Evolutionary conservation across 1,284 basidiomycete genomes (phyloP).

Genomic region (Grifola frondosa): DNA sequence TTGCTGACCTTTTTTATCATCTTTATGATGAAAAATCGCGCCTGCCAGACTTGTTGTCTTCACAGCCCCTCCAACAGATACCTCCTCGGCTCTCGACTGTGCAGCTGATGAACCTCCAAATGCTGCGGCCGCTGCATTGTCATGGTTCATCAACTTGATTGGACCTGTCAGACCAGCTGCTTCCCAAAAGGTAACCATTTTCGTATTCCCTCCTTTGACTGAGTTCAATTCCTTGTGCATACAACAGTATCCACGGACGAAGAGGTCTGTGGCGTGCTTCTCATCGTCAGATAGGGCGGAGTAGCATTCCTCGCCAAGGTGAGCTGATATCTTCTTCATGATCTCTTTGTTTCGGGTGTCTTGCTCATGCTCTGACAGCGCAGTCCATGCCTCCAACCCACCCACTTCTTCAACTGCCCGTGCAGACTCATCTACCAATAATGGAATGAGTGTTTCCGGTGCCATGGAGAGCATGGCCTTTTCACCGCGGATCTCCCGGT

Average conservation of each 20-base stretch:
- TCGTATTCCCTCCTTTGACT: conserved; percentile 30
- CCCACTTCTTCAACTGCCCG: not conserved
- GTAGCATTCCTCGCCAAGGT: not conserved
- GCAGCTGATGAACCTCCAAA: conserved; percentile 8
- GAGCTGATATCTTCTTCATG: no score
- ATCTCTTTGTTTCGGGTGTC: not conserved
- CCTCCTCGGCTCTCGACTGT: conserved; percentile 14
- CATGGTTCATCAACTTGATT: conserved; percentile 29
- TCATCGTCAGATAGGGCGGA: not conserved
- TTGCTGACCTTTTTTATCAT: conserved; percentile 21
- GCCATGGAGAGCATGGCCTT: no score
- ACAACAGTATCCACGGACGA: conserved; percentile 36
- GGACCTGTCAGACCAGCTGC: conserved; percentile 15
- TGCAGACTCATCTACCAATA: conserved; percentile 6
- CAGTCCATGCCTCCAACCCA: not conserved
- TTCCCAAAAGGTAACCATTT: conserved; percentile 23
- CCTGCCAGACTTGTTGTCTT: conserved; percentile 31
- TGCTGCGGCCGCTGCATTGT: conserved; percentile 25
- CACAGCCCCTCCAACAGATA: conserved; percentile 25
- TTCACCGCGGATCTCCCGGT: conserved; percentile 15
- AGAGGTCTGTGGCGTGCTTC: conserved; percentile 16
- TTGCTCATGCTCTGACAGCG: not conserved
- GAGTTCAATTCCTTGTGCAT: conserved; percentile 43
- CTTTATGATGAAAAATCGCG: conserved; percentile 30
- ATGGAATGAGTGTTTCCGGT: no score